Conservation (phyloP, 257 asterid genomes). For the Thymus mandschuricus region DNA sequence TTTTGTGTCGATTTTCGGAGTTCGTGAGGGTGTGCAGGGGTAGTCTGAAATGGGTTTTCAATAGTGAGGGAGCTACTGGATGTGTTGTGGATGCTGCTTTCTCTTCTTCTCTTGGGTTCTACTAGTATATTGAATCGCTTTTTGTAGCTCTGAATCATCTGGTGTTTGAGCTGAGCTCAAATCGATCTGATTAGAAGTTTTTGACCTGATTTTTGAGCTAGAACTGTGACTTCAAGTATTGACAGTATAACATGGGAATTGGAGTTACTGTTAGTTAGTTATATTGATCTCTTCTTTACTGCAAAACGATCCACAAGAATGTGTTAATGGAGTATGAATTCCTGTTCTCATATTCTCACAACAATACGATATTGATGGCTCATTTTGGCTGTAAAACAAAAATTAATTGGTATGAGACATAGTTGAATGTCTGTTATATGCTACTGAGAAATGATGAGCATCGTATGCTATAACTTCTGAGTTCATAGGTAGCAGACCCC, state of each 20-base stretch:
- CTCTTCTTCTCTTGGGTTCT: neutral
- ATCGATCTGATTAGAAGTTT: neutral
- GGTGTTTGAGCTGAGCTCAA: constrained; percentile 5
- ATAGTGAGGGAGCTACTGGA: too few relatives aligned
- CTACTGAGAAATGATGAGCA: neutral
- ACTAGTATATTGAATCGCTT: neutral
- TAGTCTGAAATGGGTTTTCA: neutral
- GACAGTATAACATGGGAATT: neutral
- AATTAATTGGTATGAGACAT: neutral
- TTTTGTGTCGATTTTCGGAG: constrained; percentile 5
- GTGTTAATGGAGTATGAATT: neutral
- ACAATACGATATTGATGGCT: neutral
- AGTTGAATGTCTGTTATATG: neutral
- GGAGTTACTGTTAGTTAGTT: neutral
- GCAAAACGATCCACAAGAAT: constrained; percentile 5
- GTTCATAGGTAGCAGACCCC: neutral
- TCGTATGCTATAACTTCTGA: neutral
- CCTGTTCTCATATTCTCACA: neutral
- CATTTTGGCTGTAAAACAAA: too few relatives aligned
- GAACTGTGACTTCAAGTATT: constrained; percentile 1
- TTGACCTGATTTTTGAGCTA: constrained; percentile 10
- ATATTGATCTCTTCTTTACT: neutral
- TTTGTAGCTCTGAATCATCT: constrained; percentile 1
- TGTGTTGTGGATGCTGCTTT: neutral
- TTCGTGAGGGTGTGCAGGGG: constrained; percentile 11